Conservation (phyloP, 1,284 basidiomycete species). For the Taiwanofungus camphoratus region DNA sequence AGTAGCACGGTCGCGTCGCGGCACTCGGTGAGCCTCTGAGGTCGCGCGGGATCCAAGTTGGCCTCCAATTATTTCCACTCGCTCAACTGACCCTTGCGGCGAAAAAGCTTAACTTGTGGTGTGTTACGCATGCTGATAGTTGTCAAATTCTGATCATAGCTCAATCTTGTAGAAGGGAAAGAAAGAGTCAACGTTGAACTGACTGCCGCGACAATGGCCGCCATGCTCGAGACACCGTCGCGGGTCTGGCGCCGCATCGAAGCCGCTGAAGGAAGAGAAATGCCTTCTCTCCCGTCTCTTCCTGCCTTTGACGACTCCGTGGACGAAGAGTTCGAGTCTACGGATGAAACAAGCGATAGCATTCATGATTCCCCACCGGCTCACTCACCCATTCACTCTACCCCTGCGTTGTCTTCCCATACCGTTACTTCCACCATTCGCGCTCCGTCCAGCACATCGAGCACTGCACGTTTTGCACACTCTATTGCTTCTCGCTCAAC, state of each 20-base stretch:
- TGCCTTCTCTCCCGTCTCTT: constrained; percentile 73
- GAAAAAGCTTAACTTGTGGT: too few species aligned
- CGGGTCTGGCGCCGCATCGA: constrained; percentile 76
- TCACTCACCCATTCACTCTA: constrained; percentile 53
- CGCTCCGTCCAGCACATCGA: constrained; percentile 49
- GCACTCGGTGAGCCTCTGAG: too few species aligned
- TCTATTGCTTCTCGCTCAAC: constrained; percentile 47
- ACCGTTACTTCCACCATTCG: constrained; percentile 41
- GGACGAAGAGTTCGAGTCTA: constrained; percentile 19
- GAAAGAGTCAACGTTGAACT: too few species aligned
- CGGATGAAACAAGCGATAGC: constrained; percentile 20
- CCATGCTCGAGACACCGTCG: constrained; percentile 66
- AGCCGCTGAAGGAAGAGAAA: constrained; percentile 58
- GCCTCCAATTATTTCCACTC: too few species aligned
- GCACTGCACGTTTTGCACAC: constrained; percentile 65
- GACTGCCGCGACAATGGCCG: constrained; percentile 23
- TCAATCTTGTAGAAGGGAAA: too few species aligned
- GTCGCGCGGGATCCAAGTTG: too few species aligned
- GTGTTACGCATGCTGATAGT: too few species aligned
- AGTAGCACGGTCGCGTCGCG: too few species aligned
- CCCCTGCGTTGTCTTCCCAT: constrained; percentile 46
- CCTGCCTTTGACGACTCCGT: constrained; percentile 61
- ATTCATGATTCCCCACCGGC: too few species aligned
- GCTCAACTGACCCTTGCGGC: too few species aligned
- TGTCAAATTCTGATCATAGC: too few species aligned